Base-by-base conservation (phyloP, 306 rosid species). In the Cicer cuneatum region DNA sequence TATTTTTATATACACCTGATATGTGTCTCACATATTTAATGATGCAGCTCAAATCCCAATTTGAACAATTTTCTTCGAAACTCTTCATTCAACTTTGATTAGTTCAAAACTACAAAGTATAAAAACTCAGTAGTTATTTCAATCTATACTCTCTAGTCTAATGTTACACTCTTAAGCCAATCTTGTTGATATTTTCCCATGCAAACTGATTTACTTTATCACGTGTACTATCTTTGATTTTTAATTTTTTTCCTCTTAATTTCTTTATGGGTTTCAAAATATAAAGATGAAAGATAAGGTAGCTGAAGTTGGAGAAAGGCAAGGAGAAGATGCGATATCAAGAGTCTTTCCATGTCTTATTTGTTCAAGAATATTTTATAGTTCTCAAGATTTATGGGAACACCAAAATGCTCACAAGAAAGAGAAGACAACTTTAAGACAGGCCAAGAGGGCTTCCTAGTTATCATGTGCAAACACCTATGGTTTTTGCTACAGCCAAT, bases 351-450 rank as follows among this genome's bases (percentile, higher is more conserved):
- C 91, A 1, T 92, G 98, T 69, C 60, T 71, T 24, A 89, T 92
- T 76, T 90, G 98, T 65, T 78, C 96, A 77, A 92, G 94, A 85
- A 87, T 84, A 64, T 92, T 90, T 33, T 83, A 82, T 80, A 92
- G 90, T 67, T 59, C 98, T 90, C 87, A 92, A 89, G 76, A 92
- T n/a, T n/a, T n/a, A n/a, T n/a, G n/a, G n/a, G n/a, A n/a, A n/a
- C n/a, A n/a, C n/a, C n/a, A n/a, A n/a, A n/a, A n/a, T n/a, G n/a
- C n/a, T n/a, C 98, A 92, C 87, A 92, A 89, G 76, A 92, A 84
- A 42, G 96, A 90, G 72, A 84, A 96, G 72, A 90, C 77, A 1
- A 96, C 96, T 1, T 94, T 90, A 4, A 87, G 92, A 58, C 86
- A 83, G 41, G 89, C 92, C 2, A 90, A 88, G 78, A 85, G 85